Base-by-base conservation (phyloP, 2,329 filamentous ascomycete species). In the Monilinia aucupariae region DNA sequence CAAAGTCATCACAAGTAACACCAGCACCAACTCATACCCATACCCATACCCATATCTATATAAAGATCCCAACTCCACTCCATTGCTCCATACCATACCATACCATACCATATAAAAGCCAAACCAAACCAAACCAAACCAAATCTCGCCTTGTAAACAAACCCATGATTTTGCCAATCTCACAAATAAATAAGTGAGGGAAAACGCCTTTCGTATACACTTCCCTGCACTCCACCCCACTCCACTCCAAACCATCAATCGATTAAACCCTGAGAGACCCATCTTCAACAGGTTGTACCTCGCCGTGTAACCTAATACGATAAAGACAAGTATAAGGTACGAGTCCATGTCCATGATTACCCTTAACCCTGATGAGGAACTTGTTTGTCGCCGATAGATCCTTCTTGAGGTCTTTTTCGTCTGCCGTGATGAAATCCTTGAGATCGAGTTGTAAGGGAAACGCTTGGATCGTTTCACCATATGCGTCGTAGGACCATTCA, bases 241-340 rank as follows among this genome's bases (percentile, higher is more conserved):
- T n/a, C n/a, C n/a, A n/a, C n/a, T n/a, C 22, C 41, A 20, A 32
- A 47, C n/a, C 49, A 22, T 20, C 8, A 56, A 50, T 17, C 37
- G 22, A 50, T 15, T 39, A 22, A 25, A 13, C 12, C 12, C 12
- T 15, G 1, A 15, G 15, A 39, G 9, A 39, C 2, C 13, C 9
- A 39, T 47, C 27, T 8, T 48, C 32, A 30, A 41, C 45, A n/a
- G 32, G 41, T 12, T 41, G 30, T 8, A 62, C 61, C 3, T 70
- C 65, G 5, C 80, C 86, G 71, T 83, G 87, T 51, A 89, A 64
- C 62, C 80, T 76, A n/a, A 87, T 74, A 1, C 85, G 77, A 74
- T 89, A 89, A 69, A 89, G 81, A 71, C 86, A 89, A 4, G 85
- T 88, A 70, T 86, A 85, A 53, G 83, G 65, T 2, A 72, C 67